Base-by-base conservation (phyloP, 2,329 filamentous ascomycete species). In the Drechslerella coelobrocha region DNA sequence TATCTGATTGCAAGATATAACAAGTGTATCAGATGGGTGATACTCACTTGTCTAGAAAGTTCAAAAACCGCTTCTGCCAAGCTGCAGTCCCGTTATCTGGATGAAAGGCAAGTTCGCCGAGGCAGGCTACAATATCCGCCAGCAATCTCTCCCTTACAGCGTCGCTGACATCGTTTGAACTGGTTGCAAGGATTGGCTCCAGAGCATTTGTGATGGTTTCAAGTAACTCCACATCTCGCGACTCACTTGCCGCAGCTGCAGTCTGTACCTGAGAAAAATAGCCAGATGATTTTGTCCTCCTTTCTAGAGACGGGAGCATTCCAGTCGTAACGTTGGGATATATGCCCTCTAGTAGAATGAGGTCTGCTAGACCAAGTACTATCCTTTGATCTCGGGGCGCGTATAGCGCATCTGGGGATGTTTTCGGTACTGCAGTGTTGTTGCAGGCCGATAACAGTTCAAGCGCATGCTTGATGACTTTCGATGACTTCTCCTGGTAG, bases 261-360 rank as follows among this genome's bases (percentile, higher is more conserved):
- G 52, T 39, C 26, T 71, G 66, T 2, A 63, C 34, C 51, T 71
- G 66, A 1, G 59, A 63, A 51, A 71, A 71, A 27, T 71, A 71
- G 14, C 66, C 66, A 8, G 66, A 71, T 5, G 66, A 71, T 21
- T 71, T 71, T 14, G 66, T 71, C 29, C 66, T 57, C 43, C 66
- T 54, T 21, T 71, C 66, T 7, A 71, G 45, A 1, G 66, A 59
- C 9, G 59, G 66, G 1, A 71, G 53, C 2, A 76, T 73, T 12
- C 75, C 74, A 2, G 53, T 34, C 1, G 74, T 75, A 10, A 74
- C 43, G 5, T 72, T 73, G 5, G 75, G 74, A 34, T 76, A 76
- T 52, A 76, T 73, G 14, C 74, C 75, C 52, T 76, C 75, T 4
- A 76, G 61, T 2, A 75, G 60, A 14, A 76, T 51, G 19, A 76